Evolutionary conservation across 805 yeast genomes (phyloP).

Genomic region (Jamesozyma piceae): DNA sequence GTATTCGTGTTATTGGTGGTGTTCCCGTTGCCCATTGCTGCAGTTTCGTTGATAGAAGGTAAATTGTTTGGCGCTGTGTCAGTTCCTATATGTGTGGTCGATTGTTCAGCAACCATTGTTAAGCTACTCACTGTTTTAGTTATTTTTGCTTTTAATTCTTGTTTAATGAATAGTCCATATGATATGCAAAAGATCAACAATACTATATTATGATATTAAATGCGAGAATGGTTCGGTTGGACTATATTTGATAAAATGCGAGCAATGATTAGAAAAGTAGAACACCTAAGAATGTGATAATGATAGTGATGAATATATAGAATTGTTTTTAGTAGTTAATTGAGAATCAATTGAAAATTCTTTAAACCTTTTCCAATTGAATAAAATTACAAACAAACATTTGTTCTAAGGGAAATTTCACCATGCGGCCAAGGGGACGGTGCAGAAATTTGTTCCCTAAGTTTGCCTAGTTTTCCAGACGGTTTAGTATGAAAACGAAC

Average conservation of each 20-base stretch:
- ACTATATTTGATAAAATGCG: neutral
- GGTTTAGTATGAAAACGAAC: no score
- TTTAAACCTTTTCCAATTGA: no score
- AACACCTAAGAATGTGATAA: neutral
- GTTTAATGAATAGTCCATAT: no score
- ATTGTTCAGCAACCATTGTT: conserved; percentile 1
- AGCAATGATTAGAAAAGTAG: neutral
- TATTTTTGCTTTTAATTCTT: no score
- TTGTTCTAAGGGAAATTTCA: no score
- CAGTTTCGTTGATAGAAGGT: neutral
- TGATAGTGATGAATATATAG: neutral
- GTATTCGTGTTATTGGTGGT: neutral
- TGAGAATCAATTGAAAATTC: no score
- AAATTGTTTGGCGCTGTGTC: neutral
- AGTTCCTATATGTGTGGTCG: neutral
- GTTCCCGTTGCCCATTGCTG: neutral
- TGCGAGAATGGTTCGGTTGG: no score
- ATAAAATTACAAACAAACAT: no score
- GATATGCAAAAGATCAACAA: neutral
- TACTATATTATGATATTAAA: neutral
- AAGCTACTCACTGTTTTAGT: neutral
- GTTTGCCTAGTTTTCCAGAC: no score
- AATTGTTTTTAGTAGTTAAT: no score
- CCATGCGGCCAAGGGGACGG: no score
- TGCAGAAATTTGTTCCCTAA: no score